These are phyloP conservation scores for Cystoisospora suis DNA, from an alignment of 169 alveolate genomes.

Conservation along the genomic window DNA sequence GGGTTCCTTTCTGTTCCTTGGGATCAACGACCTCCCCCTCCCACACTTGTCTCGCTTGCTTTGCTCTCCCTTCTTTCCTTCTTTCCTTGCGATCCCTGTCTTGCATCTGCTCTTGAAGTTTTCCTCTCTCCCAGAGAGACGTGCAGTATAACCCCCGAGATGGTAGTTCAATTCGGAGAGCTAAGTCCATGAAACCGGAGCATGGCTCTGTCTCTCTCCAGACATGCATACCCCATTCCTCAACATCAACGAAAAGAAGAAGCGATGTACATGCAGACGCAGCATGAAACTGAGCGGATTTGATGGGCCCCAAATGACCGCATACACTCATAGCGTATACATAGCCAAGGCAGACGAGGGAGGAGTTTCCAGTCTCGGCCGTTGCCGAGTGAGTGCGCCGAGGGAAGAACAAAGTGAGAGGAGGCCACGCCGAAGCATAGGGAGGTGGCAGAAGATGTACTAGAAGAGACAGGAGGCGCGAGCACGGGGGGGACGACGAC, in stretches of 20 bases:
- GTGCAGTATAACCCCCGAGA: too few relatives aligned
- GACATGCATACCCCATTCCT: background rate
- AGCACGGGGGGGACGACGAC: background rate
- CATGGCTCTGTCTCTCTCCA: constrained; percentile 2
- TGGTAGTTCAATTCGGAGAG: background rate
- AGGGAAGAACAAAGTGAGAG: background rate
- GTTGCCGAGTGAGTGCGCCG: background rate
- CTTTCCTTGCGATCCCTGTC: too few relatives aligned
- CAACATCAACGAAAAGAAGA: background rate
- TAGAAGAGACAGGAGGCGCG: constrained; percentile 1
- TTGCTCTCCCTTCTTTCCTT: too few relatives aligned
- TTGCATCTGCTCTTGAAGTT: too few relatives aligned
- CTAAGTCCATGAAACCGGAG: background rate
- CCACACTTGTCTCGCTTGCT: too few relatives aligned
- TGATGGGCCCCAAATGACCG: background rate
- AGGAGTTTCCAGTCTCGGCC: background rate
- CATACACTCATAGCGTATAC: constrained; percentile 3
- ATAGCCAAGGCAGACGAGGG: background rate
- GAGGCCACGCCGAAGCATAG: constrained; percentile 3
- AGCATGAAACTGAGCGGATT: background rate
- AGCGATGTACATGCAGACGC: constrained; percentile 22
- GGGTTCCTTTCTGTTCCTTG: too few relatives aligned
- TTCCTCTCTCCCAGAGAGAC: too few relatives aligned
- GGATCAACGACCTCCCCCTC: too few relatives aligned
- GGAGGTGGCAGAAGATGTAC: background rate